These are phyloP conservation scores for Acer negundo DNA, from an alignment of 345 rosid species.

Conservation along the genomic window DNA sequence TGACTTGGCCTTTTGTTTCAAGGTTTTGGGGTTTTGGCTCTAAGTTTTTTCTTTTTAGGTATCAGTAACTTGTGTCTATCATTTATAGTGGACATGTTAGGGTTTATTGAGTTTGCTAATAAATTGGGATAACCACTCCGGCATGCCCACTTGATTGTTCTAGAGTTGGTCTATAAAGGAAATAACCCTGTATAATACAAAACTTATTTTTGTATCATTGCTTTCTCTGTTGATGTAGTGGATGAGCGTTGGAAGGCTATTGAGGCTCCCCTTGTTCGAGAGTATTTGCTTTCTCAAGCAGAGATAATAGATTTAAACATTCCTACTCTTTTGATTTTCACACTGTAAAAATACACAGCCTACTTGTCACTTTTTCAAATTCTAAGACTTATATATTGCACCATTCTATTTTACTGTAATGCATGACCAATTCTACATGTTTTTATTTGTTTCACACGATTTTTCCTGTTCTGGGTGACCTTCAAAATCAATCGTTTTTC, in stretches of 20 bases:
- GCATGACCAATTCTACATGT: not conserved
- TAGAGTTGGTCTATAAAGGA: not conserved
- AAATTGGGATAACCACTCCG: slow-evolving; percentile 86
- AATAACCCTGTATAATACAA: not conserved
- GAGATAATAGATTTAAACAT: not conserved
- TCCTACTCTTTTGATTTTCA: not conserved
- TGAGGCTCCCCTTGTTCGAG: not conserved
- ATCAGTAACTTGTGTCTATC: not conserved
- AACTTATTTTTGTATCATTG: not conserved
- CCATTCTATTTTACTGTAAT: not conserved
- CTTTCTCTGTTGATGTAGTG: not conserved
- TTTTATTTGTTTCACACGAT: not conserved
- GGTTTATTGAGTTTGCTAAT: not conserved
- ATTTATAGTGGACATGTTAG: not conserved
- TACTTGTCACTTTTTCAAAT: not conserved
- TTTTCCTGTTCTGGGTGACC: not conserved
- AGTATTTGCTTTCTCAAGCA: not conserved
- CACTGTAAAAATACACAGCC: not conserved
- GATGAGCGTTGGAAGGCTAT: slow-evolving; percentile 11
- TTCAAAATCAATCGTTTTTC: not conserved
- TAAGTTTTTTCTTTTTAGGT: not conserved
- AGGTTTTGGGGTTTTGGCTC: not conserved
- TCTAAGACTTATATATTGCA: not conserved
- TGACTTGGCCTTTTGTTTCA: not conserved
- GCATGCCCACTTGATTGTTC: slow-evolving; percentile 42